phyloP scores from a whole-genome alignment of 2,329 filamentous ascomycete genomes.

The Corinectria fuckeliana region DNA sequence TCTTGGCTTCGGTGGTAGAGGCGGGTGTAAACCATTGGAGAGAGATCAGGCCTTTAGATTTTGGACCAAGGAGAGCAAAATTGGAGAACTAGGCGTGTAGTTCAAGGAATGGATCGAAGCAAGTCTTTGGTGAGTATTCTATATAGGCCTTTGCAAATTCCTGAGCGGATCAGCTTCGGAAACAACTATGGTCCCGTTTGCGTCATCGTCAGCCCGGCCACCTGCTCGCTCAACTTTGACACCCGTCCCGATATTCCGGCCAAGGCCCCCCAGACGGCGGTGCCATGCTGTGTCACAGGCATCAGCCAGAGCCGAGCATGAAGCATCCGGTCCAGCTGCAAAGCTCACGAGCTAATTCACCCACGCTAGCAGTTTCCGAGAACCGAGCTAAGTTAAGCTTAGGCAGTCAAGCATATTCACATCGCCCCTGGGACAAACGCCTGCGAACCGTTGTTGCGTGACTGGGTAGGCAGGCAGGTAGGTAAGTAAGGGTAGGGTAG shows the following conservation, averaged over 20 bases:
- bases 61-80: background rate
- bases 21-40: constrained; percentile 4
- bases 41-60: background rate
- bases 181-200: background rate
- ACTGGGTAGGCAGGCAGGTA: no score
- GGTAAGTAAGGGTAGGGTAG: no score
- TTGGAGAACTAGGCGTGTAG: background rate
- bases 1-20: background rate
- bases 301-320: background rate
- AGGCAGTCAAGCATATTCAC: constrained; percentile 13
- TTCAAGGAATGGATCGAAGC: no score
- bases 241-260: constrained; percentile 28
- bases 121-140: background rate
- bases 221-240: constrained; percentile 19
- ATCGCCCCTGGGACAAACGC: background rate
- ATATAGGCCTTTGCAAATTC: background rate
- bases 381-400: constrained; percentile 15
- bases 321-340: background rate
- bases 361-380: constrained; percentile 11
- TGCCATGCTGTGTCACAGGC: constrained; percentile 1
- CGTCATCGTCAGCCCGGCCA: constrained; percentile 14
- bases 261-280: background rate
- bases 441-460: background rate
- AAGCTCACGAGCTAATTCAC: constrained; percentile 10
- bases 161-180: no score